Evolutionary conservation across 805 yeast species (phyloP).

Genomic region (Saccharomycopsis sp.): DNA sequence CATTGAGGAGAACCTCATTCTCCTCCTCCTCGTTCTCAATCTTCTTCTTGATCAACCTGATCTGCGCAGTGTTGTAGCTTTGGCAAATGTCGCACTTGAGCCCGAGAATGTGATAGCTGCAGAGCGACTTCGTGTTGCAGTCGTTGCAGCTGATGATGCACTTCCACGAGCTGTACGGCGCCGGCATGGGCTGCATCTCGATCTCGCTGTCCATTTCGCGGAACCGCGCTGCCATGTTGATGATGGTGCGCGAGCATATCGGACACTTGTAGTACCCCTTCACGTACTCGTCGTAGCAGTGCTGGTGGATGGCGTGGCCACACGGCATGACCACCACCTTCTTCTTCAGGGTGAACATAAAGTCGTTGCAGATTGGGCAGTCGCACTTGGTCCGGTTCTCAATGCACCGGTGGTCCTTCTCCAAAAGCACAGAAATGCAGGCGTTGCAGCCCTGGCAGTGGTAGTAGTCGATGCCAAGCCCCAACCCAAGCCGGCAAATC

Average conservation of each 20-base stretch:
- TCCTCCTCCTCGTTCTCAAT: slow-evolving; percentile 9
- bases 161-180: slow-evolving; percentile 68
- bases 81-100: slow-evolving; percentile 79
- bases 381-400: slow-evolving; percentile 83
- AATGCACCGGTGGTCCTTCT: slow-evolving; percentile 72
- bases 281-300: slow-evolving; percentile 74
- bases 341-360: slow-evolving; percentile 70
- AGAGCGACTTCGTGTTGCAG: slow-evolving; percentile 73
- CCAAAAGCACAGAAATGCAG: slow-evolving; percentile 73
- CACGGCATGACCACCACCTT: slow-evolving; percentile 88
- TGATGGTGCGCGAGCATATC: slow-evolving; percentile 72
- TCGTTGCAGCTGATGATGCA: slow-evolving; percentile 76
- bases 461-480: slow-evolving; percentile 80
- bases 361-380: slow-evolving; percentile 90
- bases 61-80: slow-evolving; percentile 78
- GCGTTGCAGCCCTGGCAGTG: slow-evolving; percentile 88
- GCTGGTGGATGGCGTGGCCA: slow-evolving; percentile 89
- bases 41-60: slow-evolving; percentile 46
- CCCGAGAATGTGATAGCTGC: slow-evolving; percentile 76
- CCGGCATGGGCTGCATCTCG: slow-evolving; percentile 64
- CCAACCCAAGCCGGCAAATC: slow-evolving; percentile 83
- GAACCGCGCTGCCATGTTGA: slow-evolving; percentile 84
- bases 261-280: slow-evolving; percentile 87
- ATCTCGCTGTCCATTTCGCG: slow-evolving; percentile 82
- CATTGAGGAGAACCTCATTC: slow-evolving; percentile 5